A percentile compares a stretch with the other conserved stretches of the same genome.
Conservation (phyloP, 2,329 filamentous ascomycete genomes). For the Fusarium pilosicola region DNA sequence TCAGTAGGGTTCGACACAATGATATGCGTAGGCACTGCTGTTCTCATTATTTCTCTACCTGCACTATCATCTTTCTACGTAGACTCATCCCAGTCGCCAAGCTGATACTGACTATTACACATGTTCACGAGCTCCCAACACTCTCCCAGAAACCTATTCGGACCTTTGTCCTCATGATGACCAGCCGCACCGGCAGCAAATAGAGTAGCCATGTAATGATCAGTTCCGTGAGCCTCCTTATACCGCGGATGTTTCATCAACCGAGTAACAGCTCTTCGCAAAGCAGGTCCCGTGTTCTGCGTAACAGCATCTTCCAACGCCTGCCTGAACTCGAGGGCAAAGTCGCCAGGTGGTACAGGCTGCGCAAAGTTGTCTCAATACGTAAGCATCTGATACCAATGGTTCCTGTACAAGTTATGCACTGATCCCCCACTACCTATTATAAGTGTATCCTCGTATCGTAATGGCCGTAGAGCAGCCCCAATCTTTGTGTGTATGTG, state of each 20-base stretch:
- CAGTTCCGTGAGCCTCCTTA: conserved; percentile 73
- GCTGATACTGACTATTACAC: conserved; percentile 68
- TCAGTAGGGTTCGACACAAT: too few species aligned
- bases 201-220: conserved; percentile 73
- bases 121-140: conserved; percentile 73
- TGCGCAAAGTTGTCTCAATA: neutral
- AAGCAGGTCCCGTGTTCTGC: conserved; percentile 52
- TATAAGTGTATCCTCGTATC: conserved; percentile 54
- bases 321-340: conserved; percentile 73
- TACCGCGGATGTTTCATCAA: conserved; percentile 75
- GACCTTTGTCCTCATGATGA: conserved; percentile 56
- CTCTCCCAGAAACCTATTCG: conserved; percentile 61
- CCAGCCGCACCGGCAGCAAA: conserved; percentile 70
- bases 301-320: conserved; percentile 67
- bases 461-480: conserved; percentile 11
- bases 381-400: conserved; percentile 70
- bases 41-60: neutral
- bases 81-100: conserved; percentile 50
- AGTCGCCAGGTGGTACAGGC: conserved; percentile 45
- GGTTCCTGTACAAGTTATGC: conserved; percentile 76
- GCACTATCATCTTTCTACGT: rapidly evolving
- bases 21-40: too few species aligned
- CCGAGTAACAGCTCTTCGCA: conserved; percentile 65
- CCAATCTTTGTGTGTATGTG: conserved; percentile 33
- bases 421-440: conserved; percentile 71